Conservation (phyloP, 164 flowering plant species). For the Vitis labrusca region DNA sequence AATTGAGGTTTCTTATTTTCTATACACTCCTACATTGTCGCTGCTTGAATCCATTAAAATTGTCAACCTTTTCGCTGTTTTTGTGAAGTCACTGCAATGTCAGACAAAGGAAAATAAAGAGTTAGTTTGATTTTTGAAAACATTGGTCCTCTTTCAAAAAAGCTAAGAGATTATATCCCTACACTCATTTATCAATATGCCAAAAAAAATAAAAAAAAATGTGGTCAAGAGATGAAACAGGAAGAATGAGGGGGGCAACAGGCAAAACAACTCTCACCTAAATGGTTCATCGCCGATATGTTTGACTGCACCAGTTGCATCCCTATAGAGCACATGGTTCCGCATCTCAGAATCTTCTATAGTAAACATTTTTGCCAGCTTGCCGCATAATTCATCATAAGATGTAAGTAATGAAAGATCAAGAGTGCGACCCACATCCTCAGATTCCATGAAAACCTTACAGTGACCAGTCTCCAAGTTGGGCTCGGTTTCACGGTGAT, state of each 20-base stretch:
- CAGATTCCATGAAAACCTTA: slow-evolving; percentile 68
- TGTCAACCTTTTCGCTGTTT: slow-evolving; percentile 61
- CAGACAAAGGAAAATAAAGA: background rate
- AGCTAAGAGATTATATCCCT: no score
- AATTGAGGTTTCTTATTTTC: slow-evolving; percentile 12
- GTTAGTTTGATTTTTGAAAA: background rate
- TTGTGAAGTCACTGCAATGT: slow-evolving; percentile 62
- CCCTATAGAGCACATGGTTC: slow-evolving; percentile 44
- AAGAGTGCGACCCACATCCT: slow-evolving; percentile 62
- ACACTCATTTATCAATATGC: background rate
- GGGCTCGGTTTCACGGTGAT: slow-evolving; percentile 20
- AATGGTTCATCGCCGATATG: slow-evolving; percentile 64
- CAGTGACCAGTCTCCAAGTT: slow-evolving; percentile 52
- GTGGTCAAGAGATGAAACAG: background rate
- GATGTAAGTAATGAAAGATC: slow-evolving; percentile 54
- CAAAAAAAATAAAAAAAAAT: no score
- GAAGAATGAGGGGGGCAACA: background rate
- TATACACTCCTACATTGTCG: slow-evolving; percentile 47
- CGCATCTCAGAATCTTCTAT: slow-evolving; percentile 41
- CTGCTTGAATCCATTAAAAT: slow-evolving; percentile 67
- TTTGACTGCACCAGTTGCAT: slow-evolving; percentile 33
- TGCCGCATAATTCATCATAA: slow-evolving; percentile 55
- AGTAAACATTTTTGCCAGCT: slow-evolving; percentile 50
- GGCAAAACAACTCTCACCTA: slow-evolving; percentile 33
- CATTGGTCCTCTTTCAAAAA: background rate